phyloP scores from a whole-genome alignment of 202 grass and related monocot species.

The Bolboschoenoplectus hybrid region DNA sequence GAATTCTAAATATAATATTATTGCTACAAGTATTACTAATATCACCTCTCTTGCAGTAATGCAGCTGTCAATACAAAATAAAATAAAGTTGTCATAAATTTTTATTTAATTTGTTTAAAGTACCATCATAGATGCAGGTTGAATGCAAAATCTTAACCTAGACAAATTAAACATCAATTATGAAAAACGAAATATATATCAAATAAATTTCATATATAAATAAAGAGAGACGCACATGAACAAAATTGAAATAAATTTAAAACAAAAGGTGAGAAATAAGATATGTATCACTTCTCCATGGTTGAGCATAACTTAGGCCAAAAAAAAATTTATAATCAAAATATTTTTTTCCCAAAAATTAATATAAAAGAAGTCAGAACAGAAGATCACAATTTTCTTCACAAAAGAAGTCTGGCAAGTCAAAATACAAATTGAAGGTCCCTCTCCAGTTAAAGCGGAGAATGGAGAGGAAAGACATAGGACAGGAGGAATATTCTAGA shows the following conservation, averaged over 20 bases:
- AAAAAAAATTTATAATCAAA: background rate
- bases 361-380: too few relatives aligned
- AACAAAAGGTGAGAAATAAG: too few relatives aligned
- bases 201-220: background rate
- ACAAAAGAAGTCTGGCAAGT: background rate
- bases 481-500: conserved; percentile 2
- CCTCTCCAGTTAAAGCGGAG: background rate
- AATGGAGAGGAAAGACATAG: background rate
- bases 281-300: background rate
- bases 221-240: background rate
- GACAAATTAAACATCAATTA: background rate
- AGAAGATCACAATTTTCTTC: too few relatives aligned
- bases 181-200: background rate
- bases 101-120: too few relatives aligned
- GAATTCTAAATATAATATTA: too few relatives aligned
- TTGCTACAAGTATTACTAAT: too few relatives aligned
- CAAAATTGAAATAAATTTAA: background rate
- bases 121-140: background rate
- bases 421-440: background rate
- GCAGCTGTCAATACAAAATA: too few relatives aligned
- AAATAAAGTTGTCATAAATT: too few relatives aligned
- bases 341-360: too few relatives aligned
- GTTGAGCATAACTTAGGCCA: background rate
- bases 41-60: too few relatives aligned
- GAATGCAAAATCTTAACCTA: background rate